A percentile compares a stretch with the other conserved stretches of the same genome.
These are phyloP conservation scores for Brassica hybrid DNA, from an alignment of 441 rosid species.

Conservation along the genomic window DNA sequence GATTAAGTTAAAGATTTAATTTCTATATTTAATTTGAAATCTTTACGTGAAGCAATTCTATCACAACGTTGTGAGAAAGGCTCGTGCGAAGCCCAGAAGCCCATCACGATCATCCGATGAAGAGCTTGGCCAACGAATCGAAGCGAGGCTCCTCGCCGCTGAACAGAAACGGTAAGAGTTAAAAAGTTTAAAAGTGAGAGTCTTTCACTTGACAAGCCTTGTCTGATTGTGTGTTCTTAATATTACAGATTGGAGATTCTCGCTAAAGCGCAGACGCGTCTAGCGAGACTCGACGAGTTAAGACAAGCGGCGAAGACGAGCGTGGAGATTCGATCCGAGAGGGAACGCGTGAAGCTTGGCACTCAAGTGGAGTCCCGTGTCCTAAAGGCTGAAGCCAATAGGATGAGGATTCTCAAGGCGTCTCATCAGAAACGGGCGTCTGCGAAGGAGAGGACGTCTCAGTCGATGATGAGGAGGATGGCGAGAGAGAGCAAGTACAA, in stretches of 20 bases:
- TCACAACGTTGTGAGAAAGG: constrained; percentile 84
- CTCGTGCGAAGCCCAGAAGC: constrained; percentile 83
- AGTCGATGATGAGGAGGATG: constrained; percentile 78
- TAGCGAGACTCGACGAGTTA: constrained; percentile 88
- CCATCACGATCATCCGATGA: constrained; percentile 68
- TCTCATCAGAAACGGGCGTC: constrained; percentile 76
- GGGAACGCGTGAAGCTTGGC: constrained; percentile 86
- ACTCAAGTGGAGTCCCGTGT: constrained; percentile 80
- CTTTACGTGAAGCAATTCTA: constrained; percentile 73
- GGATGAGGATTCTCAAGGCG: constrained; percentile 87
- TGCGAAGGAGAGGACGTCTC: constrained; percentile 82
- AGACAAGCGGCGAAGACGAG: constrained; percentile 93
- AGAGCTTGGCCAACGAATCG: constrained; percentile 79
- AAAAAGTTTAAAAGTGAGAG: neutral
- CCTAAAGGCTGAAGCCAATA: constrained; percentile 89
- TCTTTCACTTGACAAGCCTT: neutral
- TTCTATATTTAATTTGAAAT: constrained; percentile 7
- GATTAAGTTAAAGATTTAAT: constrained; percentile 6
- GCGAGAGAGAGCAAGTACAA: constrained; percentile 88
- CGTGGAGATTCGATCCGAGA: constrained; percentile 75
- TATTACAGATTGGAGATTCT: constrained; percentile 71
- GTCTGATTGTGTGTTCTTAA: constrained; percentile 18
- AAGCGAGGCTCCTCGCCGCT: constrained; percentile 94
- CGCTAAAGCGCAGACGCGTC: constrained; percentile 81
- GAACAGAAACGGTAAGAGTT: constrained; percentile 98